Conservation (phyloP, 2,329 filamentous ascomycete genomes). For the Fusarium staphyleae region DNA sequence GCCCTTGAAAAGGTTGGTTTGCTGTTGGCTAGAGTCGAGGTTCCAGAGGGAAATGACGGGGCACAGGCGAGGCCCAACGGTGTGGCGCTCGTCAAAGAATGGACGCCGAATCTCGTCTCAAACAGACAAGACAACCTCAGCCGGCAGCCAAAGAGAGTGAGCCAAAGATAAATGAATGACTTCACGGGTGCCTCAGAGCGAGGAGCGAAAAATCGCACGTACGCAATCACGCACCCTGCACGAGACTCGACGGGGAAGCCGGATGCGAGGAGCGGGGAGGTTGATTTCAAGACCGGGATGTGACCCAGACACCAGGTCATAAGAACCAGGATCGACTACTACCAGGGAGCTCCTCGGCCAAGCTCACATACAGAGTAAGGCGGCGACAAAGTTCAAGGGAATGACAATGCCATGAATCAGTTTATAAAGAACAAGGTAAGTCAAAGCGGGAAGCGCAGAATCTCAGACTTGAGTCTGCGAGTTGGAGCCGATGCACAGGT, state of each 20-base stretch:
- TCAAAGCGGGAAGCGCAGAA: slow-evolving; percentile 17
- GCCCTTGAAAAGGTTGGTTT: slow-evolving; percentile 17
- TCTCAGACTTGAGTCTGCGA: slow-evolving; percentile 7
- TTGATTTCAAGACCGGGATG: slow-evolving; percentile 31
- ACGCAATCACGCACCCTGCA: slow-evolving; percentile 34
- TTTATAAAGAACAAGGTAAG: slow-evolving; percentile 22
- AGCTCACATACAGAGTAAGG: too few species aligned
- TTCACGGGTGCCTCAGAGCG: slow-evolving; percentile 17
- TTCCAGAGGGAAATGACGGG: slow-evolving; percentile 24
- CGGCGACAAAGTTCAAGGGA: slow-evolving; percentile 6
- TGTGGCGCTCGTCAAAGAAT: slow-evolving; percentile 20
- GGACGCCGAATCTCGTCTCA: slow-evolving; percentile 32
- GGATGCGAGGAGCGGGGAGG: slow-evolving; percentile 36
- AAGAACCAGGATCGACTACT: slow-evolving; percentile 22
- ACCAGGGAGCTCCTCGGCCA: slow-evolving; percentile 28
- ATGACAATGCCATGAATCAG: slow-evolving; percentile 25
- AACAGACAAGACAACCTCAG: slow-evolving; percentile 36
- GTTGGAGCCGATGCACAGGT: slow-evolving; percentile 13
- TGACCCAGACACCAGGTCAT: slow-evolving; percentile 23
- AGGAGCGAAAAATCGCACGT: slow-evolving; percentile 36
- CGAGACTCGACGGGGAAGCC: slow-evolving; percentile 39
- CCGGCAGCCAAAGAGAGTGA: slow-evolving; percentile 30
- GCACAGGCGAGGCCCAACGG: slow-evolving; percentile 26
- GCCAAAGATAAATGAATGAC: slow-evolving; percentile 12
- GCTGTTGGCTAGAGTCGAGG: slow-evolving; percentile 19